These are phyloP conservation scores for Dovyalis caffra DNA, from an alignment of 345 rosid species.

Conservation along the genomic window DNA sequence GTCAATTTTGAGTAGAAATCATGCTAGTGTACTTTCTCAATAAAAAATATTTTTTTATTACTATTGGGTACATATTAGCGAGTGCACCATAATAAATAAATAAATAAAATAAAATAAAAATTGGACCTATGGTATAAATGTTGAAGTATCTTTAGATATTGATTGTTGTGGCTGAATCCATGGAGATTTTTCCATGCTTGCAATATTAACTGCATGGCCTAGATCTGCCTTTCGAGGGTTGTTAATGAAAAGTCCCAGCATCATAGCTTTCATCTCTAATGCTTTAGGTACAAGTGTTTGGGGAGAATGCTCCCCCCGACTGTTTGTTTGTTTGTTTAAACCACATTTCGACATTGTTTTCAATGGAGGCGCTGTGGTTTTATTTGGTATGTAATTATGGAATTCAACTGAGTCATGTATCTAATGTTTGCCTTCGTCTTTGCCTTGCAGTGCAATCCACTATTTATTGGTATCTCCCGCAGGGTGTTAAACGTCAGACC, in stretches of 20 bases:
- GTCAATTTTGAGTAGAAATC: no score
- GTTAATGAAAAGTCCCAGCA: neutral
- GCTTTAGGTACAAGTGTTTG: neutral
- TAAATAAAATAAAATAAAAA: no score
- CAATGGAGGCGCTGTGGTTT: neutral
- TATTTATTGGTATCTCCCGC: slow-evolving; percentile 72
- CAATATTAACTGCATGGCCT: neutral
- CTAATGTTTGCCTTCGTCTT: slow-evolving; percentile 7
- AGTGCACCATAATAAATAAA: no score
- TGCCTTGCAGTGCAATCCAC: slow-evolving; percentile 53
- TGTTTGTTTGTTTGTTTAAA: neutral
- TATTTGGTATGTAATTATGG: neutral
- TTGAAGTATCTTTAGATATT: neutral
- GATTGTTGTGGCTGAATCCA: neutral
- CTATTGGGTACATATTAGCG: no score
- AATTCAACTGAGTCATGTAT: neutral
- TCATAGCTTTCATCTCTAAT: neutral
- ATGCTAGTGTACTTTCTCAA: no score
- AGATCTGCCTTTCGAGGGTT: neutral
- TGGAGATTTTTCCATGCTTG: neutral
- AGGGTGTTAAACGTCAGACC: slow-evolving; percentile 80
- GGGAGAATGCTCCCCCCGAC: neutral
- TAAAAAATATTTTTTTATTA: no score
- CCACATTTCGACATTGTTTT: neutral
- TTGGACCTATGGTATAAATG: no score